Conservation (phyloP, 352 stramenopile genomes). For the Globisporangium iwayamae region DNA sequence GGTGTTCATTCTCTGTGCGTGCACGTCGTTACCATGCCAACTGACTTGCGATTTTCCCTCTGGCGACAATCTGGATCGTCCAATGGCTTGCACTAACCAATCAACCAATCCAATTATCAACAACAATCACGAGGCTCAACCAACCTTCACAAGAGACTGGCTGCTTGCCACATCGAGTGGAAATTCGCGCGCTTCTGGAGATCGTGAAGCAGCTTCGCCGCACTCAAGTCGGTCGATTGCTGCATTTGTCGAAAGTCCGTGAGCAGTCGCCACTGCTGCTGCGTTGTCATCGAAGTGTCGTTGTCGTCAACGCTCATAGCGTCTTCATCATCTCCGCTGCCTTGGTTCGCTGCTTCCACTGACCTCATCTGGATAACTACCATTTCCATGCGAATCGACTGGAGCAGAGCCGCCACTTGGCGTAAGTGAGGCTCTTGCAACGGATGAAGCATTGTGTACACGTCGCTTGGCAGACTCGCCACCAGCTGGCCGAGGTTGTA, state of each 20-base stretch:
- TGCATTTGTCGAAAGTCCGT: constrained; percentile 34
- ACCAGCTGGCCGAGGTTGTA: constrained; percentile 31
- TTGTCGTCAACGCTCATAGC: constrained; percentile 6
- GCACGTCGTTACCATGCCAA: too few relatives aligned
- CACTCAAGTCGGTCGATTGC: constrained; percentile 14
- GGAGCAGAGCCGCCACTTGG: constrained; percentile 23
- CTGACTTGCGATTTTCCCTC: too few relatives aligned
- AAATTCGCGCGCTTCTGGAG: constrained; percentile 45
- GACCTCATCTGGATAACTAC: constrained; percentile 20
- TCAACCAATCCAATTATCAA: too few relatives aligned
- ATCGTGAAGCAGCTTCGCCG: constrained; percentile 10
- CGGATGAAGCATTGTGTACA: constrained; percentile 42
- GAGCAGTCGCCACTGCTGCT: constrained; percentile 21
- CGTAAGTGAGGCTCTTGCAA: constrained; percentile 27
- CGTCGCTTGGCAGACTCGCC: constrained; percentile 29
- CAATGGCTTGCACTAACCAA: too few relatives aligned
- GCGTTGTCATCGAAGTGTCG: not conserved
- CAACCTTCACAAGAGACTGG: not conserved
- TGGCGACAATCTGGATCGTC: too few relatives aligned
- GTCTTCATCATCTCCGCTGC: not conserved
- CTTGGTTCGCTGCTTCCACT: not conserved
- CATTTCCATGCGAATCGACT: constrained; percentile 31
- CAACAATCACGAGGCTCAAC: too few relatives aligned
- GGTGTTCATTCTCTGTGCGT: too few relatives aligned
- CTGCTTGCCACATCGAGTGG: constrained; percentile 36